Conservation (phyloP, 176 grass and related monocot species). For the Ananas comosus region DNA sequence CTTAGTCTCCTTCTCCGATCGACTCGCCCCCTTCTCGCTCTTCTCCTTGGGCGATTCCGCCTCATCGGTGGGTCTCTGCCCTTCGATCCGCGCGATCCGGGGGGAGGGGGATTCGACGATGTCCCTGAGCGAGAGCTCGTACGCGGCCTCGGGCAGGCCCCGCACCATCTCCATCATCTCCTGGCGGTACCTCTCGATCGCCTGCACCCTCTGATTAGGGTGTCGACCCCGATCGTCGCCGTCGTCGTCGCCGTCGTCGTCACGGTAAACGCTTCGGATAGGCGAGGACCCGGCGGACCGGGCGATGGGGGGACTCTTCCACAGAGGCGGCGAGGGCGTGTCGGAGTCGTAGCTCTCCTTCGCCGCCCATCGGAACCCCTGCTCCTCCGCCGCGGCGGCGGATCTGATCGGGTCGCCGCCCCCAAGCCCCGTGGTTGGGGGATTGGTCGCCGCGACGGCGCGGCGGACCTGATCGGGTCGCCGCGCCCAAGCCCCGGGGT, state of each 20-base stretch:
- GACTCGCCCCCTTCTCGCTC: not conserved
- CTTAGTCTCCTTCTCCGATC: conserved; percentile 5
- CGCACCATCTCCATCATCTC: conserved; percentile 78
- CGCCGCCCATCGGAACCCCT: conserved; percentile 33
- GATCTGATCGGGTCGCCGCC: not conserved
- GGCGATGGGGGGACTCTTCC: conserved; percentile 13
- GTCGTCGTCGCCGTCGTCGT: not conserved
- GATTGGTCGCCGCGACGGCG: not conserved
- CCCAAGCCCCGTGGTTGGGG: not conserved
- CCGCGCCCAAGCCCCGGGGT: not conserved
- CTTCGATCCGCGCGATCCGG: not conserved
- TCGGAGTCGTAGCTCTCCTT: conserved; percentile 20
- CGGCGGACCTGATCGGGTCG: not conserved
- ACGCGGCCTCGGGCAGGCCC: conserved; percentile 43
- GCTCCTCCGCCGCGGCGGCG: not conserved
- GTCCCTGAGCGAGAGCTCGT: conserved; percentile 86
- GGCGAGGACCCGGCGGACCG: conserved; percentile 8
- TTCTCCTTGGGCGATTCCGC: conserved; percentile 12
- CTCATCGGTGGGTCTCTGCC: not conserved
- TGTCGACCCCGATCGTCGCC: not conserved
- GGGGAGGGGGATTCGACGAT: conserved; percentile 43
- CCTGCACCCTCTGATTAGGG: conserved; percentile 22
- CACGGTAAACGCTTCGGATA: conserved; percentile 10
- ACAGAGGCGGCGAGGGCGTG: conserved; percentile 35
- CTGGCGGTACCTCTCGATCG: conserved; percentile 58